Evolutionary conservation across 2,329 filamentous ascomycete genomes (phyloP), one percentile per base, ranked within the genome.

Genomic region (Leptographium radiaticola): DNA sequence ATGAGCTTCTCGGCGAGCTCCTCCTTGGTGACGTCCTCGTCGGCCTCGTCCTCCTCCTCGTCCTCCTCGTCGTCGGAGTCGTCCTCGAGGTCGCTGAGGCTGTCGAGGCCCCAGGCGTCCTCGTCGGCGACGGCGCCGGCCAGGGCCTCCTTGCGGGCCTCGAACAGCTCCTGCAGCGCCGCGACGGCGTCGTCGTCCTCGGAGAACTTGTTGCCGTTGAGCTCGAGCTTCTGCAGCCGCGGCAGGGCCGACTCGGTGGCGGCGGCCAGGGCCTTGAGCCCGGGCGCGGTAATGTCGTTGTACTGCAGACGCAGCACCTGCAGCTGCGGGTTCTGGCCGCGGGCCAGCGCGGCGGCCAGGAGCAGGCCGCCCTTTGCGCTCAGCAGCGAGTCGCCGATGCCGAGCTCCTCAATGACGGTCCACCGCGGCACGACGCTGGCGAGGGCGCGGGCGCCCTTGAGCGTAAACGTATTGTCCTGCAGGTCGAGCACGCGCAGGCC

Each of bases 381-480:
- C 49, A 98, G 76, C 49, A 95, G 75, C 53, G 88, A 95, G 68
- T 98, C 93, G 45, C 89, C 87, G 13, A 97, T 80, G 42, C 88
- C 90, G 15, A 98, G 77, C 69, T 97, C 93, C 59, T 80, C 76
- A 49, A 98, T 74, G 42, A 80, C 73, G 0, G 77, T 69, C 91
- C 91, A 98, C 55, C 76, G 77, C 1, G 79, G 75, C 25, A 91
- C 76, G 7, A 89, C 87, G 60, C 77, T 79, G 42, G 87, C 84
- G 52, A 98, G 76, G 12, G 89, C 88, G 62, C 76, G 84, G 34
- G 88, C 87, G 30, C 90, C 93, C 58, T 78, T 75, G 42, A 84
- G 69, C 11, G 91, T 97, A 67, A 97, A 97, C 0, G 93, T 97
- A 71, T 98, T 98, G 71, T 98, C 93, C 69, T 98, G 91, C 57